Percentiles rank a stretch among this genome's conserved stretches.
Evolutionary conservation across 2,329 filamentous ascomycete genomes (phyloP).

Genomic region (Cladophialophora chaetospira): DNA sequence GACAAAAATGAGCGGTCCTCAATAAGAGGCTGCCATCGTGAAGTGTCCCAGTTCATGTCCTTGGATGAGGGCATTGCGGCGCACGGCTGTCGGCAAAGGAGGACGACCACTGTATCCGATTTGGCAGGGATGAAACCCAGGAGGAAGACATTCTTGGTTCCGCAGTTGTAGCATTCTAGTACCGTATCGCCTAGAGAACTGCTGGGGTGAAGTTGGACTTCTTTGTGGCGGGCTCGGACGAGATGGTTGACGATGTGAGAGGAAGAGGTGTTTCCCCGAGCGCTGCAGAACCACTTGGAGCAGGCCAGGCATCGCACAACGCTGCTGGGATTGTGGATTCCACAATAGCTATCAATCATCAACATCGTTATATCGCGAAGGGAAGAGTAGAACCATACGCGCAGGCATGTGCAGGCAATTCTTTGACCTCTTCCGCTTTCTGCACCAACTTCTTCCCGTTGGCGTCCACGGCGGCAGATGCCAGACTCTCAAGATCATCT

Average conservation of each 20-base stretch:
- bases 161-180: conserved; percentile 98
- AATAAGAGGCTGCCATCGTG: conserved; percentile 95
- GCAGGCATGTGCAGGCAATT: conserved; percentile 92
- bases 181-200: conserved; percentile 94
- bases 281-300: conserved; percentile 99
- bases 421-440: conserved; percentile 66
- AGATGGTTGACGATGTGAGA: conserved; percentile 99
- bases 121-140: conserved; percentile 98
- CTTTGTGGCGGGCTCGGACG: conserved; percentile 95
- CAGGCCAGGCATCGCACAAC: conserved; percentile 96
- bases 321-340: conserved; percentile 91
- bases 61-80: conserved; percentile 93
- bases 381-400: conserved; percentile 64
- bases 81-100: conserved; percentile 94
- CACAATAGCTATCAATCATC: conserved; percentile 71
- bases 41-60: conserved; percentile 99
- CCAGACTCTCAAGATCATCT: conserved; percentile 74
- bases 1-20: conserved; percentile 92
- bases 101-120: conserved; percentile 95
- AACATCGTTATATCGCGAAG: background rate
- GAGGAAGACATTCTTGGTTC: conserved; percentile 98
- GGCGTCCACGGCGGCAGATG: conserved; percentile 78
- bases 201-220: conserved; percentile 92
- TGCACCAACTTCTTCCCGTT: conserved; percentile 59
- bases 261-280: conserved; percentile 91